Base-by-base conservation (phyloP, 2,329 filamentous ascomycete genomes). In the Pseudogymnoascus verrucosus region DNA sequence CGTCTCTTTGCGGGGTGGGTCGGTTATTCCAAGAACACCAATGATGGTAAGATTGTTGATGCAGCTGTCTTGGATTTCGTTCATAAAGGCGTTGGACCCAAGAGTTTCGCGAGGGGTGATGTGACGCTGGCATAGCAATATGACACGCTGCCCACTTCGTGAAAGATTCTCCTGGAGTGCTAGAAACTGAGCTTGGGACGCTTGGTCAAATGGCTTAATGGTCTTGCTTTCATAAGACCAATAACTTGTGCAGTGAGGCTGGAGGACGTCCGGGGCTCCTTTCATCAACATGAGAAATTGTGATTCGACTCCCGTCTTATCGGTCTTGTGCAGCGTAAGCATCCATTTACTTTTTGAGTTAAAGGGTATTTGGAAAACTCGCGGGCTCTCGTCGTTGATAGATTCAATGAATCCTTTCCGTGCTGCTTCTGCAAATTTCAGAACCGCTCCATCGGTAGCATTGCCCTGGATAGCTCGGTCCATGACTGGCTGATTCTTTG, bases 1-100 rank as follows among this genome's bases (percentile, higher is more conserved):
- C 31, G 85, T 85, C 67, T 86, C 84, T 42, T 80, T 76, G 63
- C 83, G 77, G 5, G 82, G 82, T 28, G 84, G 83, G 67, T 86
- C 83, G 11, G 21, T 47, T 62, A 81, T 80, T 4, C 81, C 82
- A 14, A 84, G 77, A 14, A 84, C 78, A 1, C 81, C 81, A 42
- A 83, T 74, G 2, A 83, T 74, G 0, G 77, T 81, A 26, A 84
- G 72, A 62, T 78, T 75, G 2, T 75, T 68, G 0, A 78, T 73
- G 4, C 77, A 71, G 11, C 42, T 23, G 12, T 74, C 72, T 5
- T 77, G 70, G 3, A 81, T 74, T 64, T 82, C 80, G 16, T 83
- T 79, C 54, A 75, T 79, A 65, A 83, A 82, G 1, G 75, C 77
- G 51, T 81, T 81, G 26, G 79, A 78, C 4, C 74, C 73, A 4